Evolutionary conservation across 1,284 basidiomycete genomes (phyloP), one percentile per base, ranked within the genome.

Genomic region (Leccinum pachyderme): DNA sequence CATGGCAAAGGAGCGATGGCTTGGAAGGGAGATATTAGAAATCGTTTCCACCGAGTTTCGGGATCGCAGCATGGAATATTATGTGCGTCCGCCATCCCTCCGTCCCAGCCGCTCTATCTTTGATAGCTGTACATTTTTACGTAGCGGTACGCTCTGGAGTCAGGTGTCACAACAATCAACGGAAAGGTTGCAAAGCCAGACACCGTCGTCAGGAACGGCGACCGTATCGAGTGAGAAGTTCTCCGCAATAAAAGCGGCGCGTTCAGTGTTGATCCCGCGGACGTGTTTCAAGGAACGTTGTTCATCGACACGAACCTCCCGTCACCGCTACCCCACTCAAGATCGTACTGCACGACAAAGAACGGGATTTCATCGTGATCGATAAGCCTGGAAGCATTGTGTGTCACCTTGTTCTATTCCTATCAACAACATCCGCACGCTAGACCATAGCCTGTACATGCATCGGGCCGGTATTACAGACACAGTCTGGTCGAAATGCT

Each of bases 291-390:
- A 96, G 93, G 66, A 98, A 98, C 69, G 83, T 93, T 5, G 93
- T 96, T 2, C 95, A 98, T 72, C 80, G 93, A 15, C 97, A 99
- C 70, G 97, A 99, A 72, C 96, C 97, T 4, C 94, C 97, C 0
- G 89, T 99, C 3, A 91, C 94, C 1, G 87, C 91, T 6, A 91
- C 83, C 9, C 91, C 93, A 0, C 86, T 99, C 51, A 83, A 87
- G 59, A 82, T 99, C 46, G 76, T 98, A 7, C 75, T 85, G 22
- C 82, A 89, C 46, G 92, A 98, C 71, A 78, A 79, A 15, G 85
- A 91, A 59, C 82, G 87, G 35, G 83, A 91, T 58, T 91, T 97
- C 59, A 82, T 98, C 28, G 91, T 98, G 12, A 90, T 99, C 29
- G 89, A 95, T 68, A 98, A 98, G 76, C 95, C 95, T 5, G 95